Percentiles rank a stretch among this genome's conserved stretches.
These are phyloP conservation scores for Linderniella brevidens DNA, from an alignment of 257 asterid species.

Conservation along the genomic window DNA sequence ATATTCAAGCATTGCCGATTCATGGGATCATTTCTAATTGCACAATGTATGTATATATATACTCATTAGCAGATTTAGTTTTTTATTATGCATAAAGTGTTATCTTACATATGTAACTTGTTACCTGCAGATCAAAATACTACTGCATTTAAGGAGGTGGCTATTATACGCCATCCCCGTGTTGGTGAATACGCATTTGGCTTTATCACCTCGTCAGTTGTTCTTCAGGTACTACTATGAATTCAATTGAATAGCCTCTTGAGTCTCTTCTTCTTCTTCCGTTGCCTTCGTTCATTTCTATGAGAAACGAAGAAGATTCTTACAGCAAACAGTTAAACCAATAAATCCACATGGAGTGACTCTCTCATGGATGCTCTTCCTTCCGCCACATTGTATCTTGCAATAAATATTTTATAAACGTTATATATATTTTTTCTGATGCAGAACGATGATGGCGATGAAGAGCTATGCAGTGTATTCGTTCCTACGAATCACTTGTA, in stretches of 20 bases:
- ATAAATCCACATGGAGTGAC: no score
- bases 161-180: slow-evolving; percentile 77
- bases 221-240: slow-evolving; percentile 51
- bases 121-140: slow-evolving; percentile 51
- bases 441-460: slow-evolving; percentile 79
- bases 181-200: slow-evolving; percentile 93
- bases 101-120: slow-evolving; percentile 14
- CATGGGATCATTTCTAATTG: no score
- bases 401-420: not conserved
- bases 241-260: not conserved
- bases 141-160: slow-evolving; percentile 86
- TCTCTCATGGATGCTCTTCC: no score
- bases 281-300: no score
- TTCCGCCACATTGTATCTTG: not conserved
- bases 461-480: slow-evolving; percentile 72
- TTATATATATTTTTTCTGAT: slow-evolving; percentile 10
- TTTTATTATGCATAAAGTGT: slow-evolving; percentile 1
- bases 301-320: no score
- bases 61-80: no score
- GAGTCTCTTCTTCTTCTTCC: no score
- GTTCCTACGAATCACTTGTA: slow-evolving; percentile 87
- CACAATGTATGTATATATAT: no score
- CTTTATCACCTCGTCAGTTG: slow-evolving; percentile 69
- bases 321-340: no score
- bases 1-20: no score